A percentile compares a stretch with the other conserved stretches of the same genome.
Conservation (phyloP, 768 basidiomycete species). For the Suillus decipiens region DNA sequence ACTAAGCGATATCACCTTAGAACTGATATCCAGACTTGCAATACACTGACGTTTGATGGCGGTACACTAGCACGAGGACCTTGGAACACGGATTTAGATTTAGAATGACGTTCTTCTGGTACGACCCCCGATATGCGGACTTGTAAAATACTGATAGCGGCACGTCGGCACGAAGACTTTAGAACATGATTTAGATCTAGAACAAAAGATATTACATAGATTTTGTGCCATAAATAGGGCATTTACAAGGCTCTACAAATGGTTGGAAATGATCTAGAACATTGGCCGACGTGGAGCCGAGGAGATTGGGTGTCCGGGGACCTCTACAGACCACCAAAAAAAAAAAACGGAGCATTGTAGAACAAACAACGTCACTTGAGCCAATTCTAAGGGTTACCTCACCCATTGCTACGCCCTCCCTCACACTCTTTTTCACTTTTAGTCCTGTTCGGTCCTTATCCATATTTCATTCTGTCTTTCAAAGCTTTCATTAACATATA, state of each 20-base stretch:
- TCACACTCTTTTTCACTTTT: constrained; percentile 9
- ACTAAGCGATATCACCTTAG: too few relatives aligned
- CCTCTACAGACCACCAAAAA: not conserved
- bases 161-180: too few relatives aligned
- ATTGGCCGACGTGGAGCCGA: not conserved
- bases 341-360: not conserved
- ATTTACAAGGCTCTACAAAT: not conserved
- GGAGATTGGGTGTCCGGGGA: not conserved
- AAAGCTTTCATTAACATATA: not conserved
- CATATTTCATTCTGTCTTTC: not conserved
- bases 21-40: too few relatives aligned
- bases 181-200: too few relatives aligned
- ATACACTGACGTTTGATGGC: too few relatives aligned
- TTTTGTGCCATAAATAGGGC: too few relatives aligned
- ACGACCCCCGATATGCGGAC: too few relatives aligned
- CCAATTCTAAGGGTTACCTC: not conserved
- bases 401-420: not conserved
- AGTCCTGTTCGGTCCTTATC: not conserved
- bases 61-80: too few relatives aligned
- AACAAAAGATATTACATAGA: too few relatives aligned
- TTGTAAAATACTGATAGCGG: too few relatives aligned
- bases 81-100: too few relatives aligned
- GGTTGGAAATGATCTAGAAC: not conserved
- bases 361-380: not conserved
- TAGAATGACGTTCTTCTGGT: too few relatives aligned